Evolutionary conservation across 306 rosid genomes (phyloP), one percentile per base, ranked within the genome.

Genomic region (Dalbergia cochinchinensis): DNA sequence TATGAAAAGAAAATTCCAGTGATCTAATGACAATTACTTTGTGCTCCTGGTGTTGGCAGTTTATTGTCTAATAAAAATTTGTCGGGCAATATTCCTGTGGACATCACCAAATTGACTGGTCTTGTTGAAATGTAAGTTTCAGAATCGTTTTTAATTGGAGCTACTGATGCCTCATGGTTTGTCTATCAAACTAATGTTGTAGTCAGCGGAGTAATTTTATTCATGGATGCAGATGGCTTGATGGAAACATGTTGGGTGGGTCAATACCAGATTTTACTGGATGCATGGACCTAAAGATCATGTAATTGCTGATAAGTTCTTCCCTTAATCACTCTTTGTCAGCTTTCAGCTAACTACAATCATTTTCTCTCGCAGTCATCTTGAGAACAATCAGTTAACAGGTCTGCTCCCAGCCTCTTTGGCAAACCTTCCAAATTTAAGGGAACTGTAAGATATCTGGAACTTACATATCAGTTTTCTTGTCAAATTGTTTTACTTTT

Each of bases 201-300:
- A 63, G 53, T 58, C 55, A 54, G 61, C 65, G 68, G 60, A 45
- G 16, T 80, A 66, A 45, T 75, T 80, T 70, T 19, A 65, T 80
- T 80, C 68, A 72, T 71, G 62, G 62, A 62, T 59, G 72, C 65
- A 86, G 86, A 65, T 65, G 89, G 89, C 89, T 86, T 70, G 86
- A 86, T 70, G 86, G 84, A 48, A 86, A 86, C 75, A 82, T 48
- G 80, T 62, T 86, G 71, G 86, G 81, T 33, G 99, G 99, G 53
- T 84, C 90, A 68, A 80, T 93, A 87, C 99, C 99, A 8, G 98
- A 93, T 88, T 89, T 95, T 62, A 85, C 88, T 57, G 91, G 98
- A 77, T 95, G 90, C 74, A 70, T 74, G 69, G 87, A 90, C 91
- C 89, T 95, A 83, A 88, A 85, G 84, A 93, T 91, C 84, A 84